These are phyloP conservation scores for Pichia sp. DNA, from an alignment of 1,139 yeast genomes.

Conservation along the genomic window DNA sequence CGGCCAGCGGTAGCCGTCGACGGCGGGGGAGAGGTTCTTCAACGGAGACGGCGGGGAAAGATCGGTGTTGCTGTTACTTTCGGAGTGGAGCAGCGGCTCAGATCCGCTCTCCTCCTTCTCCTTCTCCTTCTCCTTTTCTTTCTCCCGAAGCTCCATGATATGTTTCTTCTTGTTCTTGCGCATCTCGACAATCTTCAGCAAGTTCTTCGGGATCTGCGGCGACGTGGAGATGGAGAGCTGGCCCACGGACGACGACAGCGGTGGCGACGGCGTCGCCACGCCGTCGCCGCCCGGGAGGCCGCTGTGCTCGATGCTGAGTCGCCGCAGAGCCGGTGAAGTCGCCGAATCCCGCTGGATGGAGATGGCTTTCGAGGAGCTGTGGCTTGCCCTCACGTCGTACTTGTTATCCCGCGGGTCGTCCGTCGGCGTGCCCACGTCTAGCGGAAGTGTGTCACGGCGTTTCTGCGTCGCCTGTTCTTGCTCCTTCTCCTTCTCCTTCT, in stretches of 20 bases:
- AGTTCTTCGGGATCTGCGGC: constrained; percentile 62
- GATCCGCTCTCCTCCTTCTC: no score
- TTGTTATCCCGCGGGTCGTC: neutral
- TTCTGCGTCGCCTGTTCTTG: no score
- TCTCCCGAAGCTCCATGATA: constrained; percentile 15
- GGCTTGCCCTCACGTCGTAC: neutral
- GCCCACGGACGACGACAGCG: constrained; percentile 16
- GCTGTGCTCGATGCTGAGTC: constrained; percentile 1
- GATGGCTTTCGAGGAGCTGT: constrained; percentile 6
- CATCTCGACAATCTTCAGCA: constrained; percentile 52
- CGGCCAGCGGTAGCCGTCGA: neutral
- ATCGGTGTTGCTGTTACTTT: neutral
- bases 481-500: no score
- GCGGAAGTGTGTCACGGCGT: no score
- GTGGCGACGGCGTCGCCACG: constrained; percentile 9
- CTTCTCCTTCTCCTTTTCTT: constrained; percentile 4
- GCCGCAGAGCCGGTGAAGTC: constrained; percentile 2
- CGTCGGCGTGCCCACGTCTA: no score
- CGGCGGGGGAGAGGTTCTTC: neutral
- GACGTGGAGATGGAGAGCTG: constrained; percentile 48
- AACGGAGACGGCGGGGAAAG: neutral
- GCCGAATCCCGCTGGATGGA: neutral
- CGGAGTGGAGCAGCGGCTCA: neutral
- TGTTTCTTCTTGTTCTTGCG: constrained; percentile 39
- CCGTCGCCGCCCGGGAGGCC: neutral